Percentiles rank a stretch among this genome's conserved stretches.
phyloP scores from a whole-genome alignment of 2,329 filamentous ascomycete genomes.

The Diaporthe sp. region DNA sequence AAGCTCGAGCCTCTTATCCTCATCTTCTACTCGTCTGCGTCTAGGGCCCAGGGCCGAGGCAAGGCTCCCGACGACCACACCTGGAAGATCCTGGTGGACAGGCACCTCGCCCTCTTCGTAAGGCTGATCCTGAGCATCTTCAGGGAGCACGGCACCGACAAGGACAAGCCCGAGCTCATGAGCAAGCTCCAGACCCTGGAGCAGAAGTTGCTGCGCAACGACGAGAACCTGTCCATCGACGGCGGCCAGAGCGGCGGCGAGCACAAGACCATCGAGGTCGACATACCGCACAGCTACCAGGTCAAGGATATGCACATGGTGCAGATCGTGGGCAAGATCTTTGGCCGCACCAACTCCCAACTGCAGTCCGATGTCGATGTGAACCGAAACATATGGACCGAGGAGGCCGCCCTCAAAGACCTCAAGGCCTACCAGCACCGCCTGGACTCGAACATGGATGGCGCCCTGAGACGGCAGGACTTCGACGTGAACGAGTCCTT shows the following conservation, averaged over 20 bases:
- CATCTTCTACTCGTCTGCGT: slow-evolving; percentile 96
- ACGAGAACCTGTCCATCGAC: slow-evolving; percentile 84
- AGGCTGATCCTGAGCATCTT: slow-evolving; percentile 85
- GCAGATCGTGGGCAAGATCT: slow-evolving; percentile 87
- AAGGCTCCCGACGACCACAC: slow-evolving; percentile 84
- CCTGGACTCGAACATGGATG: slow-evolving; percentile 83
- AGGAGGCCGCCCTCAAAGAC: slow-evolving; percentile 90
- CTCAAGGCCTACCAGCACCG: slow-evolving; percentile 94
- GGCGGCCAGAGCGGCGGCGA: slow-evolving; percentile 69
- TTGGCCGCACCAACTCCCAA: slow-evolving; percentile 82
- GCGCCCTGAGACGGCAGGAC: slow-evolving; percentile 84
- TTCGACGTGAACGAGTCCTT: slow-evolving; percentile 93
- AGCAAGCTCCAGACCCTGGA: slow-evolving; percentile 85
- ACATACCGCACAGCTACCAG: slow-evolving; percentile 88
- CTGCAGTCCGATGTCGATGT: slow-evolving; percentile 90
- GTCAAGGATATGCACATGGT: slow-evolving; percentile 98
- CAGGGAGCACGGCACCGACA: slow-evolving; percentile 86
- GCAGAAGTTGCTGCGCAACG: slow-evolving; percentile 93
- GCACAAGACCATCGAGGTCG: slow-evolving; percentile 83
- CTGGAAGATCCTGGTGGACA: slow-evolving; percentile 93
- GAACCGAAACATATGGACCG: slow-evolving; percentile 87
- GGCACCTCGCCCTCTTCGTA: slow-evolving; percentile 95
- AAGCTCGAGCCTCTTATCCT: slow-evolving; percentile 93
- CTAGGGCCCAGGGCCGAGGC: slow-evolving; percentile 84
- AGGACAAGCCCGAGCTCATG: slow-evolving; percentile 87